These are phyloP conservation scores for Obelidium mucronatum DNA, from an alignment of 192 early-diverging fungal species.

Conservation along the genomic window DNA sequence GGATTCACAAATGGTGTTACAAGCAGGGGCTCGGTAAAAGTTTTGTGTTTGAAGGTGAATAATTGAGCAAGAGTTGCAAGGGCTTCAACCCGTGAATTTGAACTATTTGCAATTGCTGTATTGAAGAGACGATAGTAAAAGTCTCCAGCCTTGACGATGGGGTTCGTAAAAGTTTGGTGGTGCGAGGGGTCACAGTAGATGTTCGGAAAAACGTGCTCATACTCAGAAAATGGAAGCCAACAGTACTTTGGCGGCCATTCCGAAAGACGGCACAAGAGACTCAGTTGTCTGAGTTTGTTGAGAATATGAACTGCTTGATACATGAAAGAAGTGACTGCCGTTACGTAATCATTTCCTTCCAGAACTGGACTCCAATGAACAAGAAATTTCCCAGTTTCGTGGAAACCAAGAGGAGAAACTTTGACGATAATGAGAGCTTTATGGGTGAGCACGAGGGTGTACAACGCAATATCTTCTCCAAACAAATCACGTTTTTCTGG, in stretches of 20 bases:
- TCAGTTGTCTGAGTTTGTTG: background rate
- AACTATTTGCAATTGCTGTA: background rate
- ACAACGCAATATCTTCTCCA: background rate
- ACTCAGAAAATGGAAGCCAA: background rate
- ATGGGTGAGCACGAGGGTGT: background rate
- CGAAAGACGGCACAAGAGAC: background rate
- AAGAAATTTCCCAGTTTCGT: background rate
- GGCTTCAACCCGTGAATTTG: no score
- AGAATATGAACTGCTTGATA: background rate
- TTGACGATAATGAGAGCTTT: background rate
- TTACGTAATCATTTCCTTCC: background rate
- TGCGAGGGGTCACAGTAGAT: background rate
- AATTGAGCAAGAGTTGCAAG: background rate
- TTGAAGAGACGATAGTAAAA: background rate
- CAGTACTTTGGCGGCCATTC: background rate
- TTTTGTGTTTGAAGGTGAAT: background rate
- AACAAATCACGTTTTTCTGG: background rate
- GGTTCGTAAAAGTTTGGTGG: background rate
- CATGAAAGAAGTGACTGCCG: background rate
- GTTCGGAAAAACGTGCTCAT: background rate
- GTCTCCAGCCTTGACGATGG: background rate
- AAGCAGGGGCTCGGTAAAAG: background rate
- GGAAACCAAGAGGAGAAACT: background rate
- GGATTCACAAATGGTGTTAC: background rate
- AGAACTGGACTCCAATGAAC: background rate